phyloP scores from a whole-genome alignment of 1,284 basidiomycete genomes.

The Cystobasidium slooffiae region DNA sequence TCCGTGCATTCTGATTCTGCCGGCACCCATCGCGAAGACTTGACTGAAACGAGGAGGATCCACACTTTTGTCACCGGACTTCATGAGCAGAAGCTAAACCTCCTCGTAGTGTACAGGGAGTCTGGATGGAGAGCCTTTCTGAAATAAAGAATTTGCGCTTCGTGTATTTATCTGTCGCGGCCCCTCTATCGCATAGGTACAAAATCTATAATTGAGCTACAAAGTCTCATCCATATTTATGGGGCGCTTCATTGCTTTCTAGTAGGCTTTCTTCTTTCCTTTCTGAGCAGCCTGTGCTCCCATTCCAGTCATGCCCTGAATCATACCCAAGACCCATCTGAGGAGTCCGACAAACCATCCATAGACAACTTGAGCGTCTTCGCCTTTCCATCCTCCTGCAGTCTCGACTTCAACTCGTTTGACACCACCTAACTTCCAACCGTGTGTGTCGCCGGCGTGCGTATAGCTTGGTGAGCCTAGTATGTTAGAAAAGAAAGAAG shows the following conservation, averaged over 20 bases:
- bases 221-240: neutral
- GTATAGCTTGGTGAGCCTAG: conserved; percentile 22
- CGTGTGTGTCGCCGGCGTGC: conserved; percentile 12
- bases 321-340: conserved; percentile 24
- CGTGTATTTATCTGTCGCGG: too few relatives aligned
- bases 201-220: neutral
- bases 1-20: too few relatives aligned
- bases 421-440: conserved; percentile 39
- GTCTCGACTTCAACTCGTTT: conserved; percentile 37
- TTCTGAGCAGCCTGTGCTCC: conserved; percentile 30
- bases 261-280: conserved; percentile 40
- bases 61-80: too few relatives aligned
- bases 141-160: too few relatives aligned
- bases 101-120: too few relatives aligned
- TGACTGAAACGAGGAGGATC: too few relatives aligned
- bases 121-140: too few relatives aligned
- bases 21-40: too few relatives aligned
- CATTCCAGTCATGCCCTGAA: conserved; percentile 30
- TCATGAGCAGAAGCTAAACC: too few relatives aligned
- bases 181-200: neutral
- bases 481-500: conserved; percentile 41
- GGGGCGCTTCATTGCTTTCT: neutral
- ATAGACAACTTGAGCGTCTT: conserved; percentile 21
- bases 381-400: conserved; percentile 39
- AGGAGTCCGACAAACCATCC: conserved; percentile 31